These are phyloP conservation scores for Suillus sp. DNA, from an alignment of 768 basidiomycete species.

Conservation along the genomic window DNA sequence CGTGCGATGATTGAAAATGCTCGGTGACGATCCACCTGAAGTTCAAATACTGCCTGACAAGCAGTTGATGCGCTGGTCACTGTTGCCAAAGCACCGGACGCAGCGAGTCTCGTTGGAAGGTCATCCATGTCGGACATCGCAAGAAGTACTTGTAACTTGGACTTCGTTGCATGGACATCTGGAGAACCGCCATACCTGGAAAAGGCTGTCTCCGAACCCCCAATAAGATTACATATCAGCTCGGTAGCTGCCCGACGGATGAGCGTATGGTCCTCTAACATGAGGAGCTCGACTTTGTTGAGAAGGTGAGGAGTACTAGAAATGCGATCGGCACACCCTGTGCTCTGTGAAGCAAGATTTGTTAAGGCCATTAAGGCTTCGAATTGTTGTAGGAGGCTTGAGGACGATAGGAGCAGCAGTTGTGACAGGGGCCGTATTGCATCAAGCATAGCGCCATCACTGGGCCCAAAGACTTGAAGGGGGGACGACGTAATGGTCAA, in stretches of 20 bases:
- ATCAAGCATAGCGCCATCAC: slow-evolving; percentile 74
- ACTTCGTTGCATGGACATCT: slow-evolving; percentile 39
- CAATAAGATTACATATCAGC: slow-evolving; percentile 88
- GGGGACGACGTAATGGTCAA: slow-evolving; percentile 92
- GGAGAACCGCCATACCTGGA: slow-evolving; percentile 62
- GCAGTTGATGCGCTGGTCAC: slow-evolving; percentile 63
- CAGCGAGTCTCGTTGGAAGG: slow-evolving; percentile 81
- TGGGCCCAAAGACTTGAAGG: slow-evolving; percentile 86
- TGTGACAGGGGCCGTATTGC: slow-evolving; percentile 80
- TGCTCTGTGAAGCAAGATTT: slow-evolving; percentile 82
- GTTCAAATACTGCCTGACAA: slow-evolving; percentile 60
- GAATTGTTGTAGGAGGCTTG: slow-evolving; percentile 81
- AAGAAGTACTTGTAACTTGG: slow-evolving; percentile 78
- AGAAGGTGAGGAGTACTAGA: slow-evolving; percentile 61
- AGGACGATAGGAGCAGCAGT: slow-evolving; percentile 67
- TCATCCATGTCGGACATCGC: slow-evolving; percentile 90
- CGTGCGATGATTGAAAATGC: slow-evolving; percentile 67
- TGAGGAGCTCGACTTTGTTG: slow-evolving; percentile 66
- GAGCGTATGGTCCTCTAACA: slow-evolving; percentile 81
- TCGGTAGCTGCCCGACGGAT: slow-evolving; percentile 88
- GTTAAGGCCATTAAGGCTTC: slow-evolving; percentile 97
- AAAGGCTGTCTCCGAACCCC: slow-evolving; percentile 75
- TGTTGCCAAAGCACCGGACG: slow-evolving; percentile 86
- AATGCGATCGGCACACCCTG: slow-evolving; percentile 66
- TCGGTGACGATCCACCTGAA: slow-evolving; percentile 66